Conservation (phyloP, 768 basidiomycete genomes). For the Auricularia cornea region DNA sequence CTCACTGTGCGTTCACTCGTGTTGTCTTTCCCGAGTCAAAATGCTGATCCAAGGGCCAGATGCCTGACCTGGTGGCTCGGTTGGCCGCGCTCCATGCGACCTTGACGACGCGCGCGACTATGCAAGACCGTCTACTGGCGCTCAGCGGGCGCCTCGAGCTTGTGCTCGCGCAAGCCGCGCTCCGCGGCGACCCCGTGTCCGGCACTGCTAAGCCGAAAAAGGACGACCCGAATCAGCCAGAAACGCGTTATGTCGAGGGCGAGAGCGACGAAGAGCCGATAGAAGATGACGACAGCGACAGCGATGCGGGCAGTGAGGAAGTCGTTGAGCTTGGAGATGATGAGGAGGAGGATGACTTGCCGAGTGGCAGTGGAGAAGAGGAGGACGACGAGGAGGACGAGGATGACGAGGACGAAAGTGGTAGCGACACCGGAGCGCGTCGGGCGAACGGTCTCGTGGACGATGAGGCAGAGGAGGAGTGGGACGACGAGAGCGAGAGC, state of each 20-base stretch:
- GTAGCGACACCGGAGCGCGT: constrained; percentile 12
- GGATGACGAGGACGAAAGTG: constrained; percentile 33
- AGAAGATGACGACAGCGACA: constrained; percentile 51
- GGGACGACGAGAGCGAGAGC: constrained; percentile 16
- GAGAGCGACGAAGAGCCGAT: constrained; percentile 52
- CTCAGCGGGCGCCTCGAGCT: constrained; percentile 88
- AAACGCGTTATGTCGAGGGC: constrained; percentile 64
- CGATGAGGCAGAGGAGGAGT: constrained; percentile 23
- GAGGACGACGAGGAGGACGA: constrained; percentile 42
- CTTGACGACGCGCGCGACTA: constrained; percentile 64
- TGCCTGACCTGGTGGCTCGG: constrained; percentile 85
- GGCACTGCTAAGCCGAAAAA: constrained; percentile 32
- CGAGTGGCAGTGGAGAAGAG: constrained; percentile 47
- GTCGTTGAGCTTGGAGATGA: constrained; percentile 20
- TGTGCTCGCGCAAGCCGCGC: constrained; percentile 87
- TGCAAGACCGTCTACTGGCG: constrained; percentile 79
- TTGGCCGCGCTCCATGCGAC: constrained; percentile 79
- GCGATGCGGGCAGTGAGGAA: constrained; percentile 64
- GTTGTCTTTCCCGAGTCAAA: neutral
- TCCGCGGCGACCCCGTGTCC: constrained; percentile 56
- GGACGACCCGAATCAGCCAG: constrained; percentile 27
- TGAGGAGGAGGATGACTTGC: constrained; percentile 54
- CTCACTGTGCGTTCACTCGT: constrained; percentile 66
- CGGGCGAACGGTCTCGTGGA: constrained; percentile 16
- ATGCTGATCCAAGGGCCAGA: constrained; percentile 49